A percentile compares a stretch with the other conserved stretches of the same genome.
Conservation (phyloP, 2,329 filamentous ascomycete species). For the Fusarium sp. region DNA sequence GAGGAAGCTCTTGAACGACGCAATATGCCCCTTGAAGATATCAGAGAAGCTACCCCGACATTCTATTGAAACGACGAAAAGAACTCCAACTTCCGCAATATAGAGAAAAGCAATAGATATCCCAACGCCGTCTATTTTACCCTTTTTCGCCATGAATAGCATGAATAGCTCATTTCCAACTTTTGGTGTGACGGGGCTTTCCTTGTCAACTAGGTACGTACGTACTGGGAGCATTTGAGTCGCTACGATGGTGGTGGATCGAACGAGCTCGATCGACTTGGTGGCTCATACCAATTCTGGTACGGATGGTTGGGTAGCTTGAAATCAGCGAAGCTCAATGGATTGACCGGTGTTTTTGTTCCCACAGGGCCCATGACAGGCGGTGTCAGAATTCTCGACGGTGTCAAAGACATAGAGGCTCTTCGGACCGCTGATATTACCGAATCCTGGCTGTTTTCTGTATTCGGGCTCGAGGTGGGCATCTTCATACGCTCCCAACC, state of each 20-base stretch:
- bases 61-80: not conserved
- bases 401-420: constrained; percentile 12
- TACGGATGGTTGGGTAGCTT: constrained; percentile 82
- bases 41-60: not conserved
- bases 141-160: not conserved
- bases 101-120: constrained; percentile 34
- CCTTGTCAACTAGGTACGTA: not conserved
- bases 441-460: constrained; percentile 14
- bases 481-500: constrained; percentile 62
- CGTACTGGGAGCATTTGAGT: not conserved
- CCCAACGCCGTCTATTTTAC: constrained; percentile 20
- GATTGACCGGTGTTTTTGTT: constrained; percentile 66
- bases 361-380: constrained; percentile 43
- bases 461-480: constrained; percentile 9
- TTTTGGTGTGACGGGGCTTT: not conserved
- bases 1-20: constrained; percentile 27
- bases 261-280: constrained; percentile 55
- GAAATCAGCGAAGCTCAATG: constrained; percentile 79
- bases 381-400: constrained; percentile 33
- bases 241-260: constrained; percentile 21
- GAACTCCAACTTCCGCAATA: not conserved
- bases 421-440: constrained; percentile 6
- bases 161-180: not conserved
- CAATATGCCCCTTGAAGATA: not conserved
- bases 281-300: constrained; percentile 80